Conservation (phyloP, 1,284 basidiomycete genomes). For the Tylopilus sp. region DNA sequence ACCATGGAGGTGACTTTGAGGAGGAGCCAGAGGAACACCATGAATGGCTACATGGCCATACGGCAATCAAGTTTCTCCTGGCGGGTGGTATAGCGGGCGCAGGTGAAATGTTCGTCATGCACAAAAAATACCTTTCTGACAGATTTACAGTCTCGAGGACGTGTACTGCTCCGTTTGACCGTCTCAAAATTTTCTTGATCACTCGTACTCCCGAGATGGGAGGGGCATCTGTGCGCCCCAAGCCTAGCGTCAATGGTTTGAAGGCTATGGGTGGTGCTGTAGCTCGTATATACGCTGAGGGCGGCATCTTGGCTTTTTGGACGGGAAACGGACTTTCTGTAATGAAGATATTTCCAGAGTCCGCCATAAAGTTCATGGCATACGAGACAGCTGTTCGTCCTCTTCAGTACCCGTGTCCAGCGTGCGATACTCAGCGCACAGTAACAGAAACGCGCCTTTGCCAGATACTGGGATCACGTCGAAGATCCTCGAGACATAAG, state of each 20-base stretch:
- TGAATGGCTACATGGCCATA: slow-evolving; percentile 65
- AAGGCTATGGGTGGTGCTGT: slow-evolving; percentile 75
- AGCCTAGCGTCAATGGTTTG: slow-evolving; percentile 55
- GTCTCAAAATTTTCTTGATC: slow-evolving; percentile 96
- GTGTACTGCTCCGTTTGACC: slow-evolving; percentile 96
- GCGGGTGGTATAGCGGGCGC: slow-evolving; percentile 95
- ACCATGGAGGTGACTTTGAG: slow-evolving; percentile 48
- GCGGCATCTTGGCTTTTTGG: slow-evolving; percentile 93
- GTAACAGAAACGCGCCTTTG: slow-evolving; percentile 86
- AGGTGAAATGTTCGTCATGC: slow-evolving; percentile 49
- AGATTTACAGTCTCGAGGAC: slow-evolving; percentile 78
- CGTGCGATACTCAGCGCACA: slow-evolving; percentile 19
- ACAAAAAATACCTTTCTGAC: slow-evolving; percentile 7
- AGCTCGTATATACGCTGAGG: slow-evolving; percentile 78
- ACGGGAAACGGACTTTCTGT: slow-evolving; percentile 81
- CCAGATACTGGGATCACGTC: slow-evolving; percentile 87
- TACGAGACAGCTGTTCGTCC: slow-evolving; percentile 87
- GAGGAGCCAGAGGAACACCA: slow-evolving; percentile 67
- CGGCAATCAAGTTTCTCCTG: slow-evolving; percentile 85
- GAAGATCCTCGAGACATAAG: slow-evolving; percentile 90
- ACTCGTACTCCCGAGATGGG: slow-evolving; percentile 75
- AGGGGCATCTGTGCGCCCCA: slow-evolving; percentile 47
- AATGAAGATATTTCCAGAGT: slow-evolving; percentile 94
- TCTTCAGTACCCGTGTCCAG: slow-evolving; percentile 12
- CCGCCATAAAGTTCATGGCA: slow-evolving; percentile 96